Base-by-base conservation (phyloP, 768 basidiomycete species). In the Cystofilobasidium ferigula region DNA sequence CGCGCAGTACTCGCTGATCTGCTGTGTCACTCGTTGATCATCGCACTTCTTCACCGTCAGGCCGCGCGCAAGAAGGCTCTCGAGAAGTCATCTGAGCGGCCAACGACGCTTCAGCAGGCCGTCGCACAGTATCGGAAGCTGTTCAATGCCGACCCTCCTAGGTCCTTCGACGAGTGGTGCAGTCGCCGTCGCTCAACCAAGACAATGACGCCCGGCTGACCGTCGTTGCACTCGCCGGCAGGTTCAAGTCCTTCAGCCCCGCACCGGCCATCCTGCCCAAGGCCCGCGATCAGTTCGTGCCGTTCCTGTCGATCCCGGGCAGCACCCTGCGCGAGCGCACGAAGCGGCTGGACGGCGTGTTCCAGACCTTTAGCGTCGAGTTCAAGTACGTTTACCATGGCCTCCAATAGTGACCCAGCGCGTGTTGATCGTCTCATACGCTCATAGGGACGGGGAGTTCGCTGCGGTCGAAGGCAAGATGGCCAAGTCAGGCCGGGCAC, bases 101-200 rank as follows among this genome's bases (percentile, higher is more conserved):
- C 63, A 2, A 24, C 9, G 7, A 57, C 63, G n/a, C 43, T 64
- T 3, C 26, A 28, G 12, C 43, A 57, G 18, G 63, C 63, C 10
- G 56, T 57, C 20, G 30, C 32, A 13, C 22, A 43, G 30, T 64
- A 64, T 22, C 42, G 57, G 30, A 57, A 51, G 43, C 34, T 57
- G 57, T 64, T 57, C 51, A 26, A 60, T 9, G 42, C 47, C 34
- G 53, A 61, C 16, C 65, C 65, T 36, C 65, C 65, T 24, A 48
- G 26, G 26, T 59, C 59, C 6, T 67, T 67, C 58, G 65, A 67
- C 60, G 24, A 30, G 45, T 67, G 65, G 65, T 67, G 36, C 58
- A n/a, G n/a, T n/a, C n/a, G n/a, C n/a, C n/a, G n/a, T n/a, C n/a
- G 58, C 43, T n/a, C 14, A 13, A 14, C 38, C 28, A 24, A 34